phyloP scores from a whole-genome alignment of 1,139 yeast genomes.

The Suhomyces choctaworum region DNA sequence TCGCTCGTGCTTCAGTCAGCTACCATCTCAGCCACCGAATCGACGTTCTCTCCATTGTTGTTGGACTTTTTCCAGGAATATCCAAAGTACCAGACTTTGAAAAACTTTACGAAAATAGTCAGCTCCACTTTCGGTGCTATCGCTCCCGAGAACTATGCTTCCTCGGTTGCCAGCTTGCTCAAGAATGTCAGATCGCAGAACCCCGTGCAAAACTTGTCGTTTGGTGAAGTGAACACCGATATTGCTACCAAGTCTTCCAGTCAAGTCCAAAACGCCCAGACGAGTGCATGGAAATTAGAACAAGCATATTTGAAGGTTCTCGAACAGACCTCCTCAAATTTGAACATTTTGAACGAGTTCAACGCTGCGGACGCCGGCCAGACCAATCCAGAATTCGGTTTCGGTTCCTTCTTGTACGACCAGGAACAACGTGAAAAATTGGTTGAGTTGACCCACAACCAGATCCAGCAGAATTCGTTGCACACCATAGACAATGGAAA shows the following conservation, averaged over 20 bases:
- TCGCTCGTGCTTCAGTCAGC: slow-evolving; percentile 65
- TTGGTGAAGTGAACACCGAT: slow-evolving; percentile 49
- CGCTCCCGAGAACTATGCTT: slow-evolving; percentile 41
- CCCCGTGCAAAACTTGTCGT: slow-evolving; percentile 64
- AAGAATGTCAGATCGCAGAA: slow-evolving; percentile 50
- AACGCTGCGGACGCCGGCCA: slow-evolving; percentile 41
- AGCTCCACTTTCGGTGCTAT: slow-evolving; percentile 60
- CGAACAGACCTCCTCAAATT: slow-evolving; percentile 55
- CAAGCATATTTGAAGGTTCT: slow-evolving; percentile 77
- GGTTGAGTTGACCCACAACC: slow-evolving; percentile 46
- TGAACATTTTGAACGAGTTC: slow-evolving; percentile 60
- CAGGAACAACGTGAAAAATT: slow-evolving; percentile 54
- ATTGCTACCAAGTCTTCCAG: slow-evolving; percentile 33
- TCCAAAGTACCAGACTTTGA: slow-evolving; percentile 47
- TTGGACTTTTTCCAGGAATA: slow-evolving; percentile 73
- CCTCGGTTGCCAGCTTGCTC: slow-evolving; percentile 50
- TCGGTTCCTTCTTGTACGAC: slow-evolving; percentile 67
- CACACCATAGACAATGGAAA: slow-evolving; percentile 45
- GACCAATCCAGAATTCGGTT: slow-evolving; percentile 82
- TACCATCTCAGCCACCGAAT: slow-evolving; percentile 47
- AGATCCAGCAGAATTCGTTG: slow-evolving; percentile 53
- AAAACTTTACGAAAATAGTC: slow-evolving; percentile 52
- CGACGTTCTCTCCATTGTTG: slow-evolving; percentile 56
- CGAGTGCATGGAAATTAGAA: slow-evolving; percentile 58
- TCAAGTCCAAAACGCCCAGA: slow-evolving; percentile 34